Evolutionary conservation across 768 basidiomycete genomes (phyloP), one percentile per base, ranked within the genome.

Genomic region (Pleurotus salmoneostramineus): DNA sequence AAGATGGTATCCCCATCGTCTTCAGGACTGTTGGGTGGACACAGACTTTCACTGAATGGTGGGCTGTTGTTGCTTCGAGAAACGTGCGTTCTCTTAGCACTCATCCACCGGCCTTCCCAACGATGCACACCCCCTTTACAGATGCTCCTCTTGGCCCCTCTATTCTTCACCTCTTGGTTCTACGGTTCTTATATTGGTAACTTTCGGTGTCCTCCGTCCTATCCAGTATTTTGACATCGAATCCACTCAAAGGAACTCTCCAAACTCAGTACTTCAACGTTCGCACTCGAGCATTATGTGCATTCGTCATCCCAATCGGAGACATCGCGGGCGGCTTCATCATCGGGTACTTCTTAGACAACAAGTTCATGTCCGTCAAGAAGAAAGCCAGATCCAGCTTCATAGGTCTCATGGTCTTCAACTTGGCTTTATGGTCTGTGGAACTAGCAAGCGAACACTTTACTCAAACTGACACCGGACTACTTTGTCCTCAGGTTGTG

Each of bases 161-260:
- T 71, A 6, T 71, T 72, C 56, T 72, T 72, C 60, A 71, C 69
- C 1, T 69, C 67, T 6, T 72, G 71, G 71, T 72, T 72, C 57
- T 72, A 69, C 42, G 68, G 67, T 12, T 67, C 66, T 3, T 71
- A 72, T 50, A 69, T 69, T 32, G 70, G 65, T 63, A 27, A 50
- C 57, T 43, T 10, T 56, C 43, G 10, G 7, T 44, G 3, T 45
- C 7, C 48, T 15, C 45, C 27, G 36, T 35, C 27, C n/a, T 33
- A 11, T 5, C 17, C 45, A 31, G n/a, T 43, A 8, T 36, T 42
- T 27, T 32, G 14, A 17, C 8, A 21, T 17, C 6, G 11, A 34
- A n/a, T 15, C 15, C 50, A 3, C 50, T 33, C 33, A 40, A 27
- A 66, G 66, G 69, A 12, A 72, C 71, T 31, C 56, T 72, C 11